Evolutionary conservation across 345 rosid genomes (phyloP).

Genomic region (Melaleuca quinquenervia): DNA sequence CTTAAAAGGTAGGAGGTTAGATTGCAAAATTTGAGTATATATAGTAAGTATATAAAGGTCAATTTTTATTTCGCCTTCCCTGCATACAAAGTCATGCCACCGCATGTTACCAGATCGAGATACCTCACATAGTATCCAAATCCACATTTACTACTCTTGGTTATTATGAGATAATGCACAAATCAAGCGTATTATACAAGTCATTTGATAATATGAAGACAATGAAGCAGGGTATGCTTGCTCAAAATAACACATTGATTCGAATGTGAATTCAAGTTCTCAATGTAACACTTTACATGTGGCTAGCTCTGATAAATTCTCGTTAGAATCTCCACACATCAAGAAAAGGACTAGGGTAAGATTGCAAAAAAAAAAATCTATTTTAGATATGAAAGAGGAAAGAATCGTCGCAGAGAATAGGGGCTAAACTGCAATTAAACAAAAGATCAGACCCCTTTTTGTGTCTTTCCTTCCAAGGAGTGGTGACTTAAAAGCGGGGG

Average conservation of each 20-base stretch:
- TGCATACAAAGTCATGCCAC: no score
- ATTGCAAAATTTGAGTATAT: no score
- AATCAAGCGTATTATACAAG: no score
- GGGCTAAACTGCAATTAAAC: neutral
- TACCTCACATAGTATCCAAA: neutral
- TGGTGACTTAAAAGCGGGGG: neutral
- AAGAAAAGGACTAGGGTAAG: neutral
- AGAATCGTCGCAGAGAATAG: neutral
- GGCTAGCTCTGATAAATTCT: neutral
- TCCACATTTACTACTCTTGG: no score
- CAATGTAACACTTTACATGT: neutral
- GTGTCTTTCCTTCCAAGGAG: neutral
- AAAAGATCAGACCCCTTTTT: neutral
- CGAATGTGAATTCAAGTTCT: neutral
- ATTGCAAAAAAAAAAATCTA: neutral
- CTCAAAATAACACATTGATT: neutral
- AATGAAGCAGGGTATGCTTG: neutral
- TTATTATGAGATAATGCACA: no score
- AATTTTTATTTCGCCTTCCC: neutral
- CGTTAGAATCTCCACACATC: neutral
- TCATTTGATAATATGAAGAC: neutral
- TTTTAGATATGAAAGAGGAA: neutral
- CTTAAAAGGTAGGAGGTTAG: neutral
- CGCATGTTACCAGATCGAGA: neutral
- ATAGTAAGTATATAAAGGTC: neutral